Evolutionary conservation across 2,329 filamentous ascomycete species (phyloP).

Genomic region (Sclerotinia nivalis): DNA sequence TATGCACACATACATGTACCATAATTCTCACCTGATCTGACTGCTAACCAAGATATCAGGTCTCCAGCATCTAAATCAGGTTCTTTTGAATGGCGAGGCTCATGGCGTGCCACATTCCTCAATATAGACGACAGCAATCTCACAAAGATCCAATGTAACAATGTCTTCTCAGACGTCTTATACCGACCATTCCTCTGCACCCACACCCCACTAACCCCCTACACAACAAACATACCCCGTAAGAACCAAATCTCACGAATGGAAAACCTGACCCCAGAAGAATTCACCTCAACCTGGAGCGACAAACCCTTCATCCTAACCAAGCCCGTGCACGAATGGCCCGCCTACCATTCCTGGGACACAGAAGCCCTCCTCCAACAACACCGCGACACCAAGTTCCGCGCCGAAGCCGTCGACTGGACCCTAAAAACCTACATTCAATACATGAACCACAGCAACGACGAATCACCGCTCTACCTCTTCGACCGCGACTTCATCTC

Average conservation of each 20-base stretch:
- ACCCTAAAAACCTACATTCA: constrained; percentile 74
- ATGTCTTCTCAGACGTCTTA: constrained; percentile 85
- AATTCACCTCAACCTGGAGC: constrained; percentile 76
- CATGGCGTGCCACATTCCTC: constrained; percentile 81
- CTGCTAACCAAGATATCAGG: constrained; percentile 31
- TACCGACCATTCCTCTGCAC: constrained; percentile 90
- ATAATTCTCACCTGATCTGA: constrained; percentile 1
- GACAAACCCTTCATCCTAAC: constrained; percentile 85
- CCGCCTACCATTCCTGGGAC: constrained; percentile 73
- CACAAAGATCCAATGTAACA: constrained; percentile 67
- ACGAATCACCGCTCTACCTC: constrained; percentile 89
- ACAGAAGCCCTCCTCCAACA: constrained; percentile 63
- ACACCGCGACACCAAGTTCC: constrained; percentile 70
- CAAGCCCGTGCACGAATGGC: constrained; percentile 78
- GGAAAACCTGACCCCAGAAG: constrained; percentile 64
- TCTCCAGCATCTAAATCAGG: constrained; percentile 36
- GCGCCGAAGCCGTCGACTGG: constrained; percentile 95
- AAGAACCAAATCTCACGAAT: constrained; percentile 73
- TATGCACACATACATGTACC: neutral
- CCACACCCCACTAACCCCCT: constrained; percentile 67
- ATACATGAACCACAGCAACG: constrained; percentile 77
- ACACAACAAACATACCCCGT: constrained; percentile 68
- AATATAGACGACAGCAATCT: constrained; percentile 54
- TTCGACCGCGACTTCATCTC: constrained; percentile 86
- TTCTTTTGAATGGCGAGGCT: constrained; percentile 66